Conservation (phyloP, 140 eudicot species). For the Stevia rebaudiana region DNA sequence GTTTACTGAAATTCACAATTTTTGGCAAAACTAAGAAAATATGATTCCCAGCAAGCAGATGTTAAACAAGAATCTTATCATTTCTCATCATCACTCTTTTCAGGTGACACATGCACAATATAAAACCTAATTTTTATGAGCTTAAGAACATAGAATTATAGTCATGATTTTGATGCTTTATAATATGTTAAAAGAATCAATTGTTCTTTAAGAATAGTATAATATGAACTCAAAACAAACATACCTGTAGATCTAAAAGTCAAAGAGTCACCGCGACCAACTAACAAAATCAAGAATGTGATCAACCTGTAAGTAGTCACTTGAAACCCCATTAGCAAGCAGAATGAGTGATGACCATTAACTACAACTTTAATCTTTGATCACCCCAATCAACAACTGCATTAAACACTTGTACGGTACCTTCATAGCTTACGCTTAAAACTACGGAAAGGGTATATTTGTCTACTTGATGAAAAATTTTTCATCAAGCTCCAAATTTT, state of each 20-base stretch:
- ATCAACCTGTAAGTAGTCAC: constrained; percentile 29
- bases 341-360: constrained; percentile 13
- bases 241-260: constrained; percentile 67
- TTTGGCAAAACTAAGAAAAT: not conserved
- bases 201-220: not conserved
- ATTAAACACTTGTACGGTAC: constrained; percentile 18
- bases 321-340: constrained; percentile 49
- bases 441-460: constrained; percentile 13
- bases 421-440: constrained; percentile 15
- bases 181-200: not conserved
- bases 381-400: constrained; percentile 27
- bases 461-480: constrained; percentile 1
- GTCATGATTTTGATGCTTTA: not conserved
- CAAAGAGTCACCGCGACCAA: constrained; percentile 29
- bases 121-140: constrained; percentile 9
- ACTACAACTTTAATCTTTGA: constrained; percentile 24
- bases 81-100: no score
- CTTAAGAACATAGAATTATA: constrained; percentile 9
- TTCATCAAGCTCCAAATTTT: constrained; percentile 13
- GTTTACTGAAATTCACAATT: not conserved
- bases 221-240: not conserved
- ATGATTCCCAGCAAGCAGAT: not conserved
- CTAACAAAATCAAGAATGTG: constrained; percentile 35
- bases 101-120: no score
- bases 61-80: constrained; percentile 4